Evolutionary conservation across 2,329 filamentous ascomycete species (phyloP), one percentile per base, ranked within the genome.

Genomic region (Penicillium paneum): DNA sequence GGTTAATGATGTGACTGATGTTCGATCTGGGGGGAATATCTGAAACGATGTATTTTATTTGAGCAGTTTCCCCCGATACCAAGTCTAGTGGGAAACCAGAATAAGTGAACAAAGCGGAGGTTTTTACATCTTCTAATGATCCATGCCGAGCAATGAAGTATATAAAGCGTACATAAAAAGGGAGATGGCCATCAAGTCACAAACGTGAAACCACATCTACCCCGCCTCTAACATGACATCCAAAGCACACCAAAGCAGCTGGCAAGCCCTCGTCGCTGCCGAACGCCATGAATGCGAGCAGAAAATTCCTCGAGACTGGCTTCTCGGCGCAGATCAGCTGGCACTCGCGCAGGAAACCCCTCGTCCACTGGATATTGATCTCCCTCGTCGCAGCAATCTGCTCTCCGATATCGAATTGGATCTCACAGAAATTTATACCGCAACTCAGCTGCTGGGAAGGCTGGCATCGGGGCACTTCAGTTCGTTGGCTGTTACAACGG

Each of bases 351-450:
- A 45, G 13, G 24, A 31, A 6, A 43, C 55, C 11, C 44, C 56
- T 6, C 56, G 48, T 40, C 44, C 66, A 3, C 45, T 72, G 7
- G 64, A 62, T 3, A 57, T 60, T 56, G 59, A 57, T 40, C 40
- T 64, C 4, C 56, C 60, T 0, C 56, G 59, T 10, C 49, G 49
- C 45, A 78, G 76, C 46, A 78, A 79, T 1, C 64, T 83, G 8
- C 63, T 83, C 7, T 73, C 76, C 0, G 43, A 69, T 0, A 56
- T 67, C n/a, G 80, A 83, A 61, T 57, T 82, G 3, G 67, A 71
- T 8, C 79, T 83, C 34, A 83, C 81, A 0, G 65, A 69, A 46
- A 60, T 61, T 3, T 64, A 63, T 36, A 54, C 60, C 3, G 66
- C 63, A 6, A 46, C 42, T 0, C 55, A 64, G 17, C 52, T 68